Base-by-base conservation (phyloP, 306 rosid species). In the Acmispon strigosus region DNA sequence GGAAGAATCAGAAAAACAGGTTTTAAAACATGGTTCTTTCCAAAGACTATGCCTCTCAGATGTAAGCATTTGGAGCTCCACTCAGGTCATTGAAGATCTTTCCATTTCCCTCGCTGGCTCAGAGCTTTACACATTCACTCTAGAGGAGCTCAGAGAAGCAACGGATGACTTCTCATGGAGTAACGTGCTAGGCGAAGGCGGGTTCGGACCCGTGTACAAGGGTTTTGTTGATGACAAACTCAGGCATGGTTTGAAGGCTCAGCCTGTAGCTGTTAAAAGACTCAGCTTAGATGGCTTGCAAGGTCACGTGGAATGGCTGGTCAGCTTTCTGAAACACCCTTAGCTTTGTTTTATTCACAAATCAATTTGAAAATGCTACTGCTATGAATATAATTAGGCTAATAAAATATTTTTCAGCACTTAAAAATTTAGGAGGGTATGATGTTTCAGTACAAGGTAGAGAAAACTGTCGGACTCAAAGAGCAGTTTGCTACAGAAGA, bases 231-330 rank as follows among this genome's bases (percentile, higher is more conserved):
- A 82, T 59, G 89, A 86, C 63, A 82, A 80, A 63, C 81, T 85
- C 27, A 83, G 79, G 61, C 79, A 53, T 14, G 87, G 92, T 14
- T 80, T 89, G 88, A 77, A 83, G 81, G 84, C 98, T 66, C 96
- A 90, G 62, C 74, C 96, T 53, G 82, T 92, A 0, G 98, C 98
- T 17, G 98, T 90, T 8, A 92, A 92, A 61, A 24, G 76, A n/a
- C 63, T 92, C 7, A 85, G 90, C 84, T 87, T 90, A 81, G 82
- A 88, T 56, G 96, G 96, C 60, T 72, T 79, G 63, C 98, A 92
- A 83, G 98, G 98, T 76, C 91, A 92, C 42, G 86, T 76, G 20
- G 98, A 92, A 69, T 92, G 98, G 96, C 85, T 92, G 96, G 96
- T 92, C 67, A 75, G 87, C 13, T 64, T 59, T 62, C 51, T 68